Conservation (phyloP, 805 yeast species). For the Hanseniaspora mollemarum region DNA sequence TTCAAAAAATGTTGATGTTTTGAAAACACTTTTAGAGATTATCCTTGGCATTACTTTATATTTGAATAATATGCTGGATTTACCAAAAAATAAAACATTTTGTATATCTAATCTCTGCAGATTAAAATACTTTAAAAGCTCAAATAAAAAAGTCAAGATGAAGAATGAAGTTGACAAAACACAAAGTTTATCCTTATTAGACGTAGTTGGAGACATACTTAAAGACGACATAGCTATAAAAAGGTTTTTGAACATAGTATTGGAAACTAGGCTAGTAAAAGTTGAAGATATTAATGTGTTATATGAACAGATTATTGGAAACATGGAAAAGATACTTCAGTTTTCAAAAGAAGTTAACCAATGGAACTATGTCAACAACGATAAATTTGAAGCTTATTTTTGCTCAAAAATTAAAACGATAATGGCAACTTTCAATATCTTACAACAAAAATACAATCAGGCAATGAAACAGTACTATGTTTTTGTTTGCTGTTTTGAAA, state of each 20-base stretch:
- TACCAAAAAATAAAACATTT: not conserved
- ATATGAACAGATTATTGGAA: not conserved
- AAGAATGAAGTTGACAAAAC: not conserved
- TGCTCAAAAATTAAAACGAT: too few species aligned
- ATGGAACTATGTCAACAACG: not conserved
- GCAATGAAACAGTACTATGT: too few species aligned
- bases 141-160: not conserved
- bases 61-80: not conserved
- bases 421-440: too few species aligned
- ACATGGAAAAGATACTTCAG: not conserved
- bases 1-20: not conserved
- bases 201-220: too few species aligned
- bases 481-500: too few species aligned
- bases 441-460: too few species aligned
- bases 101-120: not conserved
- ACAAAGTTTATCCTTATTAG: too few species aligned
- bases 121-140: not conserved
- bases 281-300: not conserved
- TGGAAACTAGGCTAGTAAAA: not conserved
- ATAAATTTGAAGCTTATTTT: not conserved
- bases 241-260: not conserved
- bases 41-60: not conserved
- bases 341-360: not conserved
- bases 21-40: not conserved
- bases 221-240: too few species aligned